Evolutionary conservation across 495 filamentous ascomycete species (phyloP), one percentile per base, ranked within the genome.

Genomic region (Barbatosphaeria neglecta): DNA sequence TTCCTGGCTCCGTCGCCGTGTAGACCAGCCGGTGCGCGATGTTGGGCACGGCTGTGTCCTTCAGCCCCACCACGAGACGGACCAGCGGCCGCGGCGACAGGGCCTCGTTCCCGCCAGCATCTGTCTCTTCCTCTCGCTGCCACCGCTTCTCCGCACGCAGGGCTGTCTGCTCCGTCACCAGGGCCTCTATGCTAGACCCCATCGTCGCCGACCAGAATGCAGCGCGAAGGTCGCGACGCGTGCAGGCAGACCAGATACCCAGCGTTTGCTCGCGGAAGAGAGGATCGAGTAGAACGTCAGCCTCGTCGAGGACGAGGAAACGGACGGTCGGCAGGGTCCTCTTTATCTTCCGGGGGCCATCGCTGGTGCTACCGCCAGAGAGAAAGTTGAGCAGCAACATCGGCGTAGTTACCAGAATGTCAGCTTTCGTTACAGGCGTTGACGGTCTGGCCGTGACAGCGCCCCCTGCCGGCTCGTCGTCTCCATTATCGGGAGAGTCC

Each of bases 141-240:
- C 54, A 56, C 11, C 81, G 70, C 37, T 70, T 65, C 41, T 76
- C 66, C 40, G 83, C 76, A 6, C 80, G 82, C 22, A 74, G 74
- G 20, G 72, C 68, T 37, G 72, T 43, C n/a, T 65, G 59, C 23
- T 64, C 64, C 9, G 61, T 58, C 40, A 84, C 74, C 11, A 96
- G 69, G 25, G 83, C 70, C 63, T 98, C 93, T 41, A 96, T 82
- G 53, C 82, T 88, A 16, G 92, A 95, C 16, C 83, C 86, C 82
- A 98, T 97, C 3, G 92, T 98, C 8, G 93, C 92, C 17, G 90
- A 96, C 86, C 90, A 99, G 43, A 94, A 77, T 41, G 81, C 83
- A 2, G 87, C 76, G 6, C 81, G 73, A 9, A 97, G 70, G 17
- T 71, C 61, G 2, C 78, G 68, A 50, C 81, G 75, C 7, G 72